Percentiles rank a stretch among this genome's conserved stretches.
phyloP scores from a whole-genome alignment of 1,139 yeast species.

The Kodamaea arcana region DNA sequence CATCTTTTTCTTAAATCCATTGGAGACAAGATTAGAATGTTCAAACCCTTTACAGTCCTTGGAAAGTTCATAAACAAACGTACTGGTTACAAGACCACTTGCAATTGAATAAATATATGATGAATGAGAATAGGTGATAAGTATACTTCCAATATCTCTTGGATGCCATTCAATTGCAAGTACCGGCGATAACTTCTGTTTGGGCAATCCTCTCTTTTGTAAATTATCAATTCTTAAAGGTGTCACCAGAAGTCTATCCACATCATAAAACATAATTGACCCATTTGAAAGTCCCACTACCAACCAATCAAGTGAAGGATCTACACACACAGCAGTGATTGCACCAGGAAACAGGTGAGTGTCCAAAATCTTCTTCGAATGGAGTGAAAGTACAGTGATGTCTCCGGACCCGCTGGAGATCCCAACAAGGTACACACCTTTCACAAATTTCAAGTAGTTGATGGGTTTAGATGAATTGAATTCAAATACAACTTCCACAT shows the following conservation, averaged over 20 bases:
- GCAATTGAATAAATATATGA: slow-evolving; percentile 69
- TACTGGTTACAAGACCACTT: slow-evolving; percentile 51
- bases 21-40: slow-evolving; percentile 27
- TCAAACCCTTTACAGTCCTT: slow-evolving; percentile 34
- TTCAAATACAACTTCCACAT: slow-evolving; percentile 70
- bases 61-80: slow-evolving; percentile 52
- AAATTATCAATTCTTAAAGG: slow-evolving; percentile 68
- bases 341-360: slow-evolving; percentile 58
- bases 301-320: slow-evolving; percentile 87
- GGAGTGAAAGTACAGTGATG: slow-evolving; percentile 66
- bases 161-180: slow-evolving; percentile 76
- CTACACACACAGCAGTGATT: slow-evolving; percentile 66
- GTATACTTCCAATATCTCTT: slow-evolving; percentile 74
- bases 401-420: slow-evolving; percentile 48
- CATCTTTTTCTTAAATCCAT: slow-evolving; percentile 42
- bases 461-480: slow-evolving; percentile 51
- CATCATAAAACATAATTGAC: slow-evolving; percentile 67
- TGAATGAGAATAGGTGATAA: slow-evolving; percentile 68
- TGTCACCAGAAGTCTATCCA: slow-evolving; percentile 69
- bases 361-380: slow-evolving; percentile 55
- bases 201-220: slow-evolving; percentile 54
- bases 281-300: slow-evolving; percentile 81
- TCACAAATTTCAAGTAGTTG: slow-evolving; percentile 58
- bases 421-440: slow-evolving; percentile 76
- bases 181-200: slow-evolving; percentile 56